A percentile compares a stretch with the other conserved stretches of the same genome.
phyloP scores from a whole-genome alignment of 495 filamentous ascomycete genomes.

The Aspergillus wentii region DNA sequence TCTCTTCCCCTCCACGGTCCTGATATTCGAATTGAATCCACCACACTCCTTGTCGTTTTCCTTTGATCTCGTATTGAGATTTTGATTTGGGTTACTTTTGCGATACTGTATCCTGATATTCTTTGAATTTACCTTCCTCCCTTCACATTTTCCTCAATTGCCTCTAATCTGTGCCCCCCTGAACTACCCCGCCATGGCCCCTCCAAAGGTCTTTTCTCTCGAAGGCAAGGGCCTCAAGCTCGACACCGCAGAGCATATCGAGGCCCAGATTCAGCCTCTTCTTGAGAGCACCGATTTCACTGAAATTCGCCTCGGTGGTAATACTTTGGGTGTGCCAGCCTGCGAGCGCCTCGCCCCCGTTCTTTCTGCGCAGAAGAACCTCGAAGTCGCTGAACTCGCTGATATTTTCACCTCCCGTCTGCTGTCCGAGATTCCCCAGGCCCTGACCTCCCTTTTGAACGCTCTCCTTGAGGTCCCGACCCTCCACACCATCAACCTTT shows the following conservation, averaged over 20 bases:
- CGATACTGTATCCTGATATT: background rate
- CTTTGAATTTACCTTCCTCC: slow-evolving; percentile 3
- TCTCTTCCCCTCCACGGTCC: too few species aligned
- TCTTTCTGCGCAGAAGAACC: slow-evolving; percentile 71
- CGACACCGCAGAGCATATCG: slow-evolving; percentile 77
- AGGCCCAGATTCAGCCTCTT: slow-evolving; percentile 74
- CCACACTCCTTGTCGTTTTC: background rate
- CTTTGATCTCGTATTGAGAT: slow-evolving; percentile 6
- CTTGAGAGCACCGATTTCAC: slow-evolving; percentile 68
- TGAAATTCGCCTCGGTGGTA: slow-evolving; percentile 78
- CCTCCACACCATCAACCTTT: slow-evolving; percentile 88
- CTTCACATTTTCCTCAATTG: slow-evolving; percentile 3
- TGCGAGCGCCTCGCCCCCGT: slow-evolving; percentile 76
- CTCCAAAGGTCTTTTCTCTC: slow-evolving; percentile 77
- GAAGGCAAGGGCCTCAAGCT: slow-evolving; percentile 89
- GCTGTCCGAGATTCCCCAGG: slow-evolving; percentile 87
- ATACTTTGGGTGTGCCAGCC: slow-evolving; percentile 86
- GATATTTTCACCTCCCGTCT: slow-evolving; percentile 97
- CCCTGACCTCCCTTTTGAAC: slow-evolving; percentile 77
- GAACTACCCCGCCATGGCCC: slow-evolving; percentile 46
- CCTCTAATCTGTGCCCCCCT: slow-evolving; percentile 16
- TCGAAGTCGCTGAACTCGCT: slow-evolving; percentile 83
- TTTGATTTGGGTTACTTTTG: background rate
- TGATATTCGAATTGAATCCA: too few species aligned
- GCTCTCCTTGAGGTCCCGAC: slow-evolving; percentile 77